These are phyloP conservation scores for Colletotrichum sansevieriae DNA, from an alignment of 2,329 filamentous ascomycete genomes.

Conservation along the genomic window DNA sequence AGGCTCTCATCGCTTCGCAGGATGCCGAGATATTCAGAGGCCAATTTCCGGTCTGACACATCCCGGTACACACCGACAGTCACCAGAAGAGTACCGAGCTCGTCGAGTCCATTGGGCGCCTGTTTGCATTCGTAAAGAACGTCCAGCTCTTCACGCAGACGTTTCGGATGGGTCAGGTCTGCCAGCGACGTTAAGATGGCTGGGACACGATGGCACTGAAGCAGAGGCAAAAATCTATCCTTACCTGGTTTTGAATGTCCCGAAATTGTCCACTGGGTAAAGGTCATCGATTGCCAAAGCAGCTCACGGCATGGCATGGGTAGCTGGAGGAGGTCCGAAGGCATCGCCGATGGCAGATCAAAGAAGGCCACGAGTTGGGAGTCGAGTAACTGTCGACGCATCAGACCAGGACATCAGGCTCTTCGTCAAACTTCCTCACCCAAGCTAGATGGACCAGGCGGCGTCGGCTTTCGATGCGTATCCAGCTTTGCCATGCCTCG, in stretches of 20 bases:
- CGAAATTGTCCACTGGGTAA: not conserved
- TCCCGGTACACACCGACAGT: not conserved
- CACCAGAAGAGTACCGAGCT: not conserved
- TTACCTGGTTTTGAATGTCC: not conserved
- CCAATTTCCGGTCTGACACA: not conserved
- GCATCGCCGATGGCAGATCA: conserved; percentile 13
- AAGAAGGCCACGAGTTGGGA: conserved; percentile 7
- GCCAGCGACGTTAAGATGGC: not conserved
- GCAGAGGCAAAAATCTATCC: too few species aligned
- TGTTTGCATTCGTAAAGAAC: not conserved
- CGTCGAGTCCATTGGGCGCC: not conserved
- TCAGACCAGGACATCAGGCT: too few species aligned
- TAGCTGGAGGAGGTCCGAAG: conserved; percentile 6
- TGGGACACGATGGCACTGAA: too few species aligned
- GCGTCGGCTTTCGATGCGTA: not conserved
- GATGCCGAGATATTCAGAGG: not conserved
- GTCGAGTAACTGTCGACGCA: not conserved
- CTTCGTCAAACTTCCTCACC: not conserved
- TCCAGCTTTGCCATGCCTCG: not conserved
- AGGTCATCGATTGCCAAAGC: not conserved
- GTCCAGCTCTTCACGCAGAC: not conserved
- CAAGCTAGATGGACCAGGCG: not conserved
- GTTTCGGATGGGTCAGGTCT: not conserved
- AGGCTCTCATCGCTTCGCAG: not conserved
- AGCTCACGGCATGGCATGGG: not conserved